A percentile compares a stretch with the other conserved stretches of the same genome.
Conservation (phyloP, 176 grass and related monocot species). For the Pharus latifolius region DNA sequence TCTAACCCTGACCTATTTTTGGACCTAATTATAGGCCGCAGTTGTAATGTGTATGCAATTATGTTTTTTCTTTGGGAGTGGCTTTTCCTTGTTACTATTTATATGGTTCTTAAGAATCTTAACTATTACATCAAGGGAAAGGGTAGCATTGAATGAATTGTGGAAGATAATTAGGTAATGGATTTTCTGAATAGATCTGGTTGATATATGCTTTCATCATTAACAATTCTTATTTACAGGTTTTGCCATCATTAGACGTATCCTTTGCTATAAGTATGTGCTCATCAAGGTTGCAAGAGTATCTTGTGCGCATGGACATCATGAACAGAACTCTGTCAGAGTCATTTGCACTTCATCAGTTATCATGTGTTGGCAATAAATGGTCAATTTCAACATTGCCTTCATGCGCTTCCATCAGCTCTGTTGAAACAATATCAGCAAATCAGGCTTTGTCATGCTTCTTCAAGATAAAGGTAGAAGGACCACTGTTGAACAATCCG, state of each 20-base stretch:
- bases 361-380: conserved; percentile 70
- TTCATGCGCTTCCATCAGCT: conserved; percentile 40
- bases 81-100: not conserved
- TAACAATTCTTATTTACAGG: conserved; percentile 39
- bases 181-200: not conserved
- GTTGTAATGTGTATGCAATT: not conserved
- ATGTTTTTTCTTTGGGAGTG: not conserved
- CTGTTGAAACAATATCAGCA: conserved; percentile 50
- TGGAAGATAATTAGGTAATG: too few species aligned
- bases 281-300: conserved; percentile 74
- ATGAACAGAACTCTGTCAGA: conserved; percentile 58
- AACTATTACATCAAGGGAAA: too few species aligned
- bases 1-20: not conserved
- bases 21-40: not conserved
- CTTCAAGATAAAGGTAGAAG: conserved; percentile 92
- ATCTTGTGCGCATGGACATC: conserved; percentile 81
- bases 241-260: conserved; percentile 71
- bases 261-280: conserved; percentile 72
- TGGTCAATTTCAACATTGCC: conserved; percentile 68
- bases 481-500: not conserved
- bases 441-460: conserved; percentile 73
- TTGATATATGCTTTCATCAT: not conserved
- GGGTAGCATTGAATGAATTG: too few species aligned
- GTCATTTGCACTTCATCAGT: conserved; percentile 57
- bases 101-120: not conserved